These are phyloP conservation scores for Daldinia vernicosa DNA, from an alignment of 495 filamentous ascomycete species.

Conservation along the genomic window DNA sequence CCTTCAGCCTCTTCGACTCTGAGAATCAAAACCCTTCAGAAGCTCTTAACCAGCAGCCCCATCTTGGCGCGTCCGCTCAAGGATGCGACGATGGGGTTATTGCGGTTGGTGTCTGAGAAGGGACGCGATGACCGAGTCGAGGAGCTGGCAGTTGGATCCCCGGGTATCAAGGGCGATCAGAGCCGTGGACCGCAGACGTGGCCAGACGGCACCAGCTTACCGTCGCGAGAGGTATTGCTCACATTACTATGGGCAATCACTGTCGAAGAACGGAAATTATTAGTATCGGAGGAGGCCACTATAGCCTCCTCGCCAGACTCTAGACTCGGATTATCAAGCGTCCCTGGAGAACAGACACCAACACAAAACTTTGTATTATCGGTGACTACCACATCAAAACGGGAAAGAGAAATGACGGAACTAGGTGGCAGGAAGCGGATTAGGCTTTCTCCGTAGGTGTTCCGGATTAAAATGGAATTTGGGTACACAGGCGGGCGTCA, in stretches of 20 bases:
- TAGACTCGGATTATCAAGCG: slow-evolving; percentile 41
- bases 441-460: slow-evolving; percentile 40
- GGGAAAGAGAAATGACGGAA: slow-evolving; percentile 35
- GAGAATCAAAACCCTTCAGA: slow-evolving; percentile 60
- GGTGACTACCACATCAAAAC: slow-evolving; percentile 29
- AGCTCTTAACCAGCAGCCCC: slow-evolving; percentile 82
- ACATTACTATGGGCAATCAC: slow-evolving; percentile 61
- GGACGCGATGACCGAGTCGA: slow-evolving; percentile 50
- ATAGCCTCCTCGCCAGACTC: slow-evolving; percentile 39
- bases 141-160: slow-evolving; percentile 52
- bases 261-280: slow-evolving; percentile 56
- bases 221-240: slow-evolving; percentile 62
- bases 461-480: slow-evolving; percentile 26
- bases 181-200: slow-evolving; percentile 52
- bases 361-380: slow-evolving; percentile 44
- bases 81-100: slow-evolving; percentile 90
- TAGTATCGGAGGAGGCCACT: slow-evolving; percentile 23
- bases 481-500: slow-evolving; percentile 32
- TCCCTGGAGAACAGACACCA: slow-evolving; percentile 43
- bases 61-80: slow-evolving; percentile 87
- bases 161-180: slow-evolving; percentile 52
- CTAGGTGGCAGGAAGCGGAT: slow-evolving; percentile 26
- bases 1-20: slow-evolving; percentile 53
- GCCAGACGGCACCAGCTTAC: slow-evolving; percentile 54
- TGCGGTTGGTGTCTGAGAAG: slow-evolving; percentile 71